Base-by-base conservation (phyloP, 2,329 filamentous ascomycete species). In the Fusarium verticillioides region DNA sequence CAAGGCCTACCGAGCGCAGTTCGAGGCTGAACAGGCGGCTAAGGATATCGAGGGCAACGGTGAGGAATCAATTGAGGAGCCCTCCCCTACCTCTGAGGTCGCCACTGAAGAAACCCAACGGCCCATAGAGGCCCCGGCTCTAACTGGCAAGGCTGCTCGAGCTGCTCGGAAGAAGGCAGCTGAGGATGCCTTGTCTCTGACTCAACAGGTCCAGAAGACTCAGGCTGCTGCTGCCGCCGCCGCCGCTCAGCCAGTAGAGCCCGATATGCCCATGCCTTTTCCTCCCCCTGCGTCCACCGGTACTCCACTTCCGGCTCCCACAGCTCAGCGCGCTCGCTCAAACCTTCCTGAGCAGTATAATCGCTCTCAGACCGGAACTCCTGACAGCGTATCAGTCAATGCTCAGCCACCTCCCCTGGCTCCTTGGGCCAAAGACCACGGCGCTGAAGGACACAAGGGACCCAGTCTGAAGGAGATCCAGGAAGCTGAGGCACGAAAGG, bases 401-500 rank as follows among this genome's bases (percentile, higher is more conserved):
- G 79, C 82, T 15, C 85, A 87, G 72, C 87, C 89, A 5, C 90
- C 95, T 8, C 94, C 96, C 0, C 85, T 98, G 74, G 96, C 96
- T 1, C 96, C 96, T 0, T 99, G 96, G 96, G 96, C 96, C 9
- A 96, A 96, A 81, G 95, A 98, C 73, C 88, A 89, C 6, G 92
- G 93, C 54, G 84, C 87, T 9, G 87, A 90, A 68, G 84, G 88
- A 30, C 90, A 94, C 44, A 97, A 94, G 82, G 95, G 95, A 0
- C 96, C 96, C 5, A 98, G 95, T 68, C 85, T 99, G 71, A 97
- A 95, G 84, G 95, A 99, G 80, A 99, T 99, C 30, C 96, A 99
- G 81, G 96, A 97, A 82, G 92, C 94, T 9, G 96, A 99, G 82
- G 96, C 96, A 40, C 94, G 93, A 79, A 97, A 96, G 81, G 95